These are phyloP conservation scores for Kuraishia cidri DNA, from an alignment of 805 yeast genomes.

Conservation along the genomic window DNA sequence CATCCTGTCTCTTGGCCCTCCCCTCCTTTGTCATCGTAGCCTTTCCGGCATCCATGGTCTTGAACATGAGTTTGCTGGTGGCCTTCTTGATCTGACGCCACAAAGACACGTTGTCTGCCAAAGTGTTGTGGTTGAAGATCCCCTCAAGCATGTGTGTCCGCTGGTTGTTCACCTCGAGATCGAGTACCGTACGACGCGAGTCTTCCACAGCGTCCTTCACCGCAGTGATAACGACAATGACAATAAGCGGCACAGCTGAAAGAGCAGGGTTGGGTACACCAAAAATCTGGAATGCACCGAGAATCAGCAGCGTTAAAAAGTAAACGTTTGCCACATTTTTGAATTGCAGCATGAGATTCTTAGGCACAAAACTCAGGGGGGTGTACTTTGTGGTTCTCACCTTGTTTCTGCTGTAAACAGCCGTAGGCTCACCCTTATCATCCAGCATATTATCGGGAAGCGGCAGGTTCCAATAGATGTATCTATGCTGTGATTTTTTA, in stretches of 20 bases:
- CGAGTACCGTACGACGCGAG: slow-evolving; percentile 63
- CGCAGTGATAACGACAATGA: slow-evolving; percentile 67
- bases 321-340: slow-evolving; percentile 85
- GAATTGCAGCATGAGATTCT: slow-evolving; percentile 73
- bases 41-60: slow-evolving; percentile 5
- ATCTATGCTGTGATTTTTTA: slow-evolving; percentile 16
- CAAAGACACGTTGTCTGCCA: slow-evolving; percentile 50
- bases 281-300: slow-evolving; percentile 72
- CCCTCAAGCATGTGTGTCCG: slow-evolving; percentile 55
- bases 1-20: slow-evolving; percentile 5
- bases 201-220: slow-evolving; percentile 78
- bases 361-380: slow-evolving; percentile 81
- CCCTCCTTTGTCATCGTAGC: slow-evolving; percentile 5
- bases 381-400: slow-evolving; percentile 95
- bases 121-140: slow-evolving; percentile 48
- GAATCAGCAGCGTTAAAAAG: slow-evolving; percentile 68
- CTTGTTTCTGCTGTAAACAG: slow-evolving; percentile 76
- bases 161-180: slow-evolving; percentile 70
- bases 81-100: slow-evolving; percentile 67
- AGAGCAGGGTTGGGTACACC: slow-evolving; percentile 77
- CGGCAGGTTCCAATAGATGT: slow-evolving; percentile 51
- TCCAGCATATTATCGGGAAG: slow-evolving; percentile 52
- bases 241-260: slow-evolving; percentile 72
- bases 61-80: slow-evolving; percentile 9
- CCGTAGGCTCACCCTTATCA: slow-evolving; percentile 50